Base-by-base conservation (phyloP, 768 basidiomycete genomes). In the Sarcomyxa edulis region DNA sequence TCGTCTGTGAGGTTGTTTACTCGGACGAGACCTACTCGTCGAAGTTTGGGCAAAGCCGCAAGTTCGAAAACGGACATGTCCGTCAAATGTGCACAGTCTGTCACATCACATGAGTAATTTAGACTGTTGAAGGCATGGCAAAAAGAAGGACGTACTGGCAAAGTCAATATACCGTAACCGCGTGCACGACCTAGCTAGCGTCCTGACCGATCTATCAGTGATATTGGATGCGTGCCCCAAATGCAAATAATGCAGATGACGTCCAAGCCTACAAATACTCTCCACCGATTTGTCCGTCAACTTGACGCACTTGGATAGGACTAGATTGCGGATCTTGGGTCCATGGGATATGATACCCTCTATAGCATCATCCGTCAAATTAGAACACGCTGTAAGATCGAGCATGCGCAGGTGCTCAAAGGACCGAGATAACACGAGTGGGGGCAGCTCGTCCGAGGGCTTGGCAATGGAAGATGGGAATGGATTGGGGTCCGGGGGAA, bases 11-110 rank as follows among this genome's bases (percentile, higher is more conserved):
- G 66, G 50, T 93, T 90, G 55, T 68, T 78, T 34, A 97, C 93
- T 42, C 94, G 81, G 29, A 98, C 96, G 24, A 99, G 81, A 35
- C 96, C 96, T 46, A 99, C 85, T 2, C 96, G 81, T 24, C 92
- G 84, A 42, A 99, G 76, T 50, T 97, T 95, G 6, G 87, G 86
- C 34, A 98, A 68, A 27, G 72, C 72, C 2, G 94, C 81, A 26
- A 99, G 70, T 58, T 97, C 95, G 50, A 90, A 84, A 7, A 98
- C 90, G 36, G 89, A 89, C 76, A 91, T 80, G 58, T 99, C 95
- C 18, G 95, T 95, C 33, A 99, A 66, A 25, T 79, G 71, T 3
- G 76, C 65, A 51, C 95, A 98, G 62, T 91, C 89, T 93, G 55
- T n/a, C n/a, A n/a, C n/a, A n/a, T n/a, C n/a, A n/a, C 37, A 34